Base-by-base conservation (phyloP, 164 flowering plant genomes). In the Piper longum region DNA sequence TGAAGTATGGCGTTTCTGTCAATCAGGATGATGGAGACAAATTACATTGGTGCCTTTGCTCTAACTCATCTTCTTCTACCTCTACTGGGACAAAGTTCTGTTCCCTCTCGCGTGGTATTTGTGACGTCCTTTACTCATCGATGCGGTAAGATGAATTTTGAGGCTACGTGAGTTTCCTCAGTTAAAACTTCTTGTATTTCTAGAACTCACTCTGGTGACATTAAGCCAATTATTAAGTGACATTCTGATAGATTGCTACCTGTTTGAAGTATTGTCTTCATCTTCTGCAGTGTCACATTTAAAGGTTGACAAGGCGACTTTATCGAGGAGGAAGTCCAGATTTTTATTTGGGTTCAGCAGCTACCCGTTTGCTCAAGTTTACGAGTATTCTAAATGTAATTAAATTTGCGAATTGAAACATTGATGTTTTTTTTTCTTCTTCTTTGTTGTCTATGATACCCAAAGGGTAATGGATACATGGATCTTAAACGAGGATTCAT, bases 71-170 rank as follows among this genome's bases (percentile, higher is more conserved):
- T 83, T 68, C 78, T 92, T 60, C 65, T 89, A 43, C 97, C 98
- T 26, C 86, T 93, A 51, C 89, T 93, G 18, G 70, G 66, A 65
- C 82, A 70, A 64, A 89, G 98, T 70, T 78, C 75, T 64, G 62
- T 75, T 54, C 95, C 96, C 71, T 78, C 98, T 16, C 79, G 96
- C 63, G 81, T 93, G 61, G 89, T 93, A 62, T 90, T 90, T 72
- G 84, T 93, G 48, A 73, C 95, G 56, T 93, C 98, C 40, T 90
- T 93, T 66, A 90, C 96, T 16, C 98, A 93, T 81, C 76, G 85
- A 67, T 76, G 60, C 76, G 87, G 98, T 87, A 62, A 82, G 76
- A 65, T 62, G 69, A 8, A 39, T 56, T 61, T 59, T 55, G 41
- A 40, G 14, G 62, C 14, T 42, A 16, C 16, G 11, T 41, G 41